Percentiles rank a stretch among this genome's conserved stretches.
Conservation (phyloP, 1,284 basidiomycete species). For the Hemileccinum hortonii region DNA sequence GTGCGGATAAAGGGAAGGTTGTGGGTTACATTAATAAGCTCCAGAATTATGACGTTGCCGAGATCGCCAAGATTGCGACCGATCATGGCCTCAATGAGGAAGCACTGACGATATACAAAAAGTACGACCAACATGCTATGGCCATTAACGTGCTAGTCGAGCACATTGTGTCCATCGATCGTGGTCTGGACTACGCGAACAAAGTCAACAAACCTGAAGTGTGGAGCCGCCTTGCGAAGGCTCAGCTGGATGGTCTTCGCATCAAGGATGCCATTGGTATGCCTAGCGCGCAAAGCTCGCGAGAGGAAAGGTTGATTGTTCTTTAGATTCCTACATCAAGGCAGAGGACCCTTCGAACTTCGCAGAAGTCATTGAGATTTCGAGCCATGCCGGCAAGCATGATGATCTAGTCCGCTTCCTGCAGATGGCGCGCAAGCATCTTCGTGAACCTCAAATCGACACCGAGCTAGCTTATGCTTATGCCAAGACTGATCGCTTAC, state of each 20-base stretch:
- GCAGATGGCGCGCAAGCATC: slow-evolving; percentile 99
- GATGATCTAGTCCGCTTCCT: slow-evolving; percentile 97
- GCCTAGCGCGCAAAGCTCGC: slow-evolving; percentile 16
- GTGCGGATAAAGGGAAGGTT: slow-evolving; percentile 98
- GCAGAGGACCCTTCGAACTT: slow-evolving; percentile 97
- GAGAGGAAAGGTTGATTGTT: slow-evolving; percentile 9
- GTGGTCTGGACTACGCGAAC: slow-evolving; percentile 93
- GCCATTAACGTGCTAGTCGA: slow-evolving; percentile 99
- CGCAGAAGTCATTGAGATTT: slow-evolving; percentile 95
- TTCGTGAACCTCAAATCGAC: slow-evolving; percentile 97
- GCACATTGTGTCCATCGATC: slow-evolving; percentile 97
- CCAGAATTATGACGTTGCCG: slow-evolving; percentile 90
- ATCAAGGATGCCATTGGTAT: slow-evolving; percentile 97
- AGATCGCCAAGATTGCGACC: slow-evolving; percentile 96
- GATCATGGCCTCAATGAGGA: slow-evolving; percentile 97
- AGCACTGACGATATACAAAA: slow-evolving; percentile 95
- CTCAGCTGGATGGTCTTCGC: slow-evolving; percentile 97
- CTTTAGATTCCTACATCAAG: slow-evolving; percentile 95
- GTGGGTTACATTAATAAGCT: slow-evolving; percentile 98
- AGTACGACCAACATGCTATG: slow-evolving; percentile 89
- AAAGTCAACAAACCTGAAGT: slow-evolving; percentile 97
- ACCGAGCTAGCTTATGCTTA: slow-evolving; percentile 97
- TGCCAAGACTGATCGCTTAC: slow-evolving; percentile 93
- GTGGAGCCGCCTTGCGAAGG: slow-evolving; percentile 97
- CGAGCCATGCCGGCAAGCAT: slow-evolving; percentile 94